A percentile compares a stretch with the other conserved stretches of the same genome.
These are phyloP conservation scores for Salix udensis DNA, from an alignment of 345 rosid species.

Conservation along the genomic window DNA sequence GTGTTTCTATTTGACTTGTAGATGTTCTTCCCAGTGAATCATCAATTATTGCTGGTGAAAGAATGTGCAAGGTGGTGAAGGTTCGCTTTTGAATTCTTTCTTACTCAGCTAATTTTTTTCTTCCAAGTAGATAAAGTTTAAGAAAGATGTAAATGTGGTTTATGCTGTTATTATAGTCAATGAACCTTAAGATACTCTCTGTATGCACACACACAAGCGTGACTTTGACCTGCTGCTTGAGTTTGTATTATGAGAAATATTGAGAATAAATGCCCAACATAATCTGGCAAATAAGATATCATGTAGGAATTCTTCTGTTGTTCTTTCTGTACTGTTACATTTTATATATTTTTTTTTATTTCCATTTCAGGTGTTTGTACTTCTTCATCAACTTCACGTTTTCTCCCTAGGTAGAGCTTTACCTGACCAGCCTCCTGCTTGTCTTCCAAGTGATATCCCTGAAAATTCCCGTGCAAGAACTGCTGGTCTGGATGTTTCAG, in stretches of 20 bases:
- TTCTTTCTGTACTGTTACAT: slow-evolving; percentile 4
- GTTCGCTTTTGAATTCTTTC: slow-evolving; percentile 26
- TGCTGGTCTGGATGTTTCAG: slow-evolving; percentile 63
- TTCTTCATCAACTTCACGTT: slow-evolving; percentile 81
- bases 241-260: background rate
- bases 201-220: background rate
- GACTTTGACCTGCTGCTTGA: background rate
- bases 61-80: slow-evolving; percentile 81
- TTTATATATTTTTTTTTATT: slow-evolving; percentile 9
- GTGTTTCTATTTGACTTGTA: slow-evolving; percentile 20
- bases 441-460: slow-evolving; percentile 41
- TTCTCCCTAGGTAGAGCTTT: slow-evolving; percentile 71
- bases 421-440: slow-evolving; percentile 72
- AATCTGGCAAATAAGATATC: background rate
- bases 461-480: slow-evolving; percentile 58
- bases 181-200: background rate
- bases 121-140: background rate
- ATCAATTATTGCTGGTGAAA: slow-evolving; percentile 68
- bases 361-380: slow-evolving; percentile 70
- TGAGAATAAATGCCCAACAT: background rate
- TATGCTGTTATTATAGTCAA: background rate
- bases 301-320: background rate
- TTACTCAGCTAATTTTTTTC: background rate
- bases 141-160: background rate
- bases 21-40: slow-evolving; percentile 57